Percentiles rank a stretch among this genome's conserved stretches.
Evolutionary conservation across 352 stramenopile species (phyloP).

Genomic region (Pythium biforme): DNA sequence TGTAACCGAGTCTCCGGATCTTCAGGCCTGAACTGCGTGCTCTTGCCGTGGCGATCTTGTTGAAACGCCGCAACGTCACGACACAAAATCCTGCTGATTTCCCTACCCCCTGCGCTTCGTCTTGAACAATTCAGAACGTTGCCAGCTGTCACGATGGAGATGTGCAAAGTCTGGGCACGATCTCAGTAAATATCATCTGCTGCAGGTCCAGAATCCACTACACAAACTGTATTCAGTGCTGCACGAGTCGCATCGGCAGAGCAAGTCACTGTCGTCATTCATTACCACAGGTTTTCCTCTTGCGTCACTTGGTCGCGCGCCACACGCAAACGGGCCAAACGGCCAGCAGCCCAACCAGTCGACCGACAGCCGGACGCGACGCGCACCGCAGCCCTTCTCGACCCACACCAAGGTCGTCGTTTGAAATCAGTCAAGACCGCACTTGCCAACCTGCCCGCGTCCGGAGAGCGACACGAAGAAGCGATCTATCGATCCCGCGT

Average conservation of each 20-base stretch:
- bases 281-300: neutral
- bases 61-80: slow-evolving; percentile 11
- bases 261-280: neutral
- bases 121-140: slow-evolving; percentile 17
- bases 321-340: slow-evolving; percentile 11
- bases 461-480: neutral
- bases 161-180: neutral
- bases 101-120: neutral
- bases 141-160: slow-evolving; percentile 7
- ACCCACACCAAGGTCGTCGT: neutral
- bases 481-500: neutral
- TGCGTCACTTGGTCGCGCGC: slow-evolving; percentile 5
- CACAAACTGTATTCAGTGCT: too few species aligned
- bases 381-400: slow-evolving; percentile 2
- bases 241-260: neutral
- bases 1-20: neutral
- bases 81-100: slow-evolving; percentile 8
- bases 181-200: neutral
- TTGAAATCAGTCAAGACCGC: slow-evolving; percentile 11
- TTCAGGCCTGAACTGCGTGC: neutral
- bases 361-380: slow-evolving; percentile 3
- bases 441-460: neutral
- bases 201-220: neutral
- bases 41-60: slow-evolving; percentile 1
- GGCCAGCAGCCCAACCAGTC: neutral